Base-by-base conservation (phyloP, 768 basidiomycete genomes). In the Pleurotus cornucopiae region DNA sequence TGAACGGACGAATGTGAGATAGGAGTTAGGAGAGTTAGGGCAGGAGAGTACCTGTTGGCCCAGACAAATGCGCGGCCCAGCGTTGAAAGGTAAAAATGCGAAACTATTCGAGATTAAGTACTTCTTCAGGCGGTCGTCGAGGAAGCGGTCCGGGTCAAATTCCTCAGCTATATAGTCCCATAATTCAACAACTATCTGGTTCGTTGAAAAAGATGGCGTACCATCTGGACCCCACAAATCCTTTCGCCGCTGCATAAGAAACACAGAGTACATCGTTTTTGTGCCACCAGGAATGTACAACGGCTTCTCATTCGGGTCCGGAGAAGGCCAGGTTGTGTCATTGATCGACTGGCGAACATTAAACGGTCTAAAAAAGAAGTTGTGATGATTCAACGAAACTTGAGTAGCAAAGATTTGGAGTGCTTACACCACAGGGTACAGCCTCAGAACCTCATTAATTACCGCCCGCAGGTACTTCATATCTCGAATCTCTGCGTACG, bases 131-230 rank as follows among this genome's bases (percentile, higher is more conserved):
- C 86, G 74, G 7, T 82, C 73, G 62, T 88, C 87, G 45, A 88
- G 71, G 73, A 85, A 89, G 3, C 86, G 79, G 57, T 87, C 85
- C 0, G 87, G 86, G 63, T 89, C 86, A 55, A 88, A 88, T 63
- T 82, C 76, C 46, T 81, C 73, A 3, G 86, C 86, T 86, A 41
- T 43, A 5, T 38, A 13, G 7, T 11, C 9, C 6, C 30, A n/a
- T n/a, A n/a, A n/a, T n/a, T 34, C 30, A 11, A 34, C 23, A 25
- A 25, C 23, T 34, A 4, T 34, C 30, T 11, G 7, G 7, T 13
- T 40, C 38, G 12, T n/a, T 16, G 0, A 37, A 49, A 11, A 6
- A 54, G 23, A 7, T 6, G 12, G 23, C 61, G 18, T 13, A 63
- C 63, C 79, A 59, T 77, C 78, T 0, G 79, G 76, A 2, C 79